Conservation (phyloP, 2,329 filamentous ascomycete genomes). For the Trichoderma sp. region DNA sequence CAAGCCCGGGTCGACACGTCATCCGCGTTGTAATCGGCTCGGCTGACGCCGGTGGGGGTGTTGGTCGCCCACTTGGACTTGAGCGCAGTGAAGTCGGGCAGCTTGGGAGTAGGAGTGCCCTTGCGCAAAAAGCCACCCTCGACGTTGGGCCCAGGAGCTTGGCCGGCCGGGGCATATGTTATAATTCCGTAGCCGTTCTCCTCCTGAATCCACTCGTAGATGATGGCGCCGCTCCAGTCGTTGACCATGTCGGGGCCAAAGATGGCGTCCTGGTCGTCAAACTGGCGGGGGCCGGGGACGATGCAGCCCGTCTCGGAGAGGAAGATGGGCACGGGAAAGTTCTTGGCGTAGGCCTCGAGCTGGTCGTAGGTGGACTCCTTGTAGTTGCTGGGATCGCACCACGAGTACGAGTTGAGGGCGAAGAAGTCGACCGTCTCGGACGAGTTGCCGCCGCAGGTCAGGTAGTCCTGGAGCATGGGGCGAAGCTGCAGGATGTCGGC, state of each 20-base stretch:
- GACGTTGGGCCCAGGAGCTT: constrained; percentile 56
- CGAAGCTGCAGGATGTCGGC: constrained; percentile 75
- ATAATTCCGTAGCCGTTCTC: constrained; percentile 81
- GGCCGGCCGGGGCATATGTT: constrained; percentile 67
- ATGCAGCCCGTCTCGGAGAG: constrained; percentile 91
- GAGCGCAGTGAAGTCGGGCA: constrained; percentile 78
- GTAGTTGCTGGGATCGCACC: constrained; percentile 66
- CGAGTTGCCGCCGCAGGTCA: constrained; percentile 73
- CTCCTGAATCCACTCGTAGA: constrained; percentile 91
- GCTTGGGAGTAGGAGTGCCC: constrained; percentile 72
- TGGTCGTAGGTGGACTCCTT: constrained; percentile 67
- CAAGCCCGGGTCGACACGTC: constrained; percentile 67
- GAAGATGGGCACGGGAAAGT: constrained; percentile 83
- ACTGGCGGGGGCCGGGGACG: constrained; percentile 60
- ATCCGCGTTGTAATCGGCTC: constrained; percentile 64
- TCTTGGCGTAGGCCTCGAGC: constrained; percentile 66
- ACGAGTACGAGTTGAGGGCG: constrained; percentile 82
- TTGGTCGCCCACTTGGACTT: constrained; percentile 74
- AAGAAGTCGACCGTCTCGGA: constrained; percentile 80
- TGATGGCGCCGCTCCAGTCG: constrained; percentile 73
- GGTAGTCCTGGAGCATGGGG: constrained; percentile 67
- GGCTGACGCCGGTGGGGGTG: constrained; percentile 67
- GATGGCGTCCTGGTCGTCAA: constrained; percentile 74
- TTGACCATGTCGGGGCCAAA: constrained; percentile 72
- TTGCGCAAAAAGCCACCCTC: constrained; percentile 68